Conservation (phyloP, 768 basidiomycete species). For the Phanerochaete sordida region DNA sequence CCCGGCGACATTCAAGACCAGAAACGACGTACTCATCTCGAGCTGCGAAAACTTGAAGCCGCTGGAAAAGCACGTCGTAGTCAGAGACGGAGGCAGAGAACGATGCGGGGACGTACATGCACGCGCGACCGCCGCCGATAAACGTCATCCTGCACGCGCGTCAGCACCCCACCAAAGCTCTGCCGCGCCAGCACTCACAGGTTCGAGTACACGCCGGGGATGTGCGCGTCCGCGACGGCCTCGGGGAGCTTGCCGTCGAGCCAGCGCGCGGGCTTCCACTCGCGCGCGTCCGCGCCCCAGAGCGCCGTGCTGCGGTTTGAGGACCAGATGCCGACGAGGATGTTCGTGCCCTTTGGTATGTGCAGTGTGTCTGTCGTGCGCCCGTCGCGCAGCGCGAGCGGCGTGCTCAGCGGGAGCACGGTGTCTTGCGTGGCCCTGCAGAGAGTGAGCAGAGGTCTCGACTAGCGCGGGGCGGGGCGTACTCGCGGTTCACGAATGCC, state of each 20-base stretch:
- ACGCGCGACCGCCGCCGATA: slow-evolving; percentile 39
- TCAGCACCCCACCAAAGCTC: neutral
- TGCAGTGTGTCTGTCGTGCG: slow-evolving; percentile 32
- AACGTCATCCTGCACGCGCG: slow-evolving; percentile 38
- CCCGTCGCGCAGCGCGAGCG: slow-evolving; percentile 36
- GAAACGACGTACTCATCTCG: slow-evolving; percentile 42
- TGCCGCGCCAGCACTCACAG: slow-evolving; percentile 27
- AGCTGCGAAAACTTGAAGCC: slow-evolving; percentile 54
- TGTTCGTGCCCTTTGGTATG: slow-evolving; percentile 36
- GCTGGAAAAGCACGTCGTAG: too few species aligned
- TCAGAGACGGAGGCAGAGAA: too few species aligned
- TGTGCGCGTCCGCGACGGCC: slow-evolving; percentile 31
- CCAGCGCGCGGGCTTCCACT: slow-evolving; percentile 55
- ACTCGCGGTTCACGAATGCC: slow-evolving; percentile 28
- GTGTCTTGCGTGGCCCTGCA: slow-evolving; percentile 19
- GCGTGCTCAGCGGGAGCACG: slow-evolving; percentile 38
- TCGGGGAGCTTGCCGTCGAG: slow-evolving; percentile 31
- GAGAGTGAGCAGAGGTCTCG: neutral
- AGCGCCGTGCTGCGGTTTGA: slow-evolving; percentile 37
- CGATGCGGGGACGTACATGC: too few species aligned
- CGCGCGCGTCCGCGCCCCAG: slow-evolving; percentile 46
- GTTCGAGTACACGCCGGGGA: slow-evolving; percentile 44
- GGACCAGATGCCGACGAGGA: slow-evolving; percentile 35
- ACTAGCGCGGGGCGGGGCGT: neutral
- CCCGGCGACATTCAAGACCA: neutral